phyloP scores from a whole-genome alignment of 139 green algal species.

The Mesotaenium endlicherianum region DNA sequence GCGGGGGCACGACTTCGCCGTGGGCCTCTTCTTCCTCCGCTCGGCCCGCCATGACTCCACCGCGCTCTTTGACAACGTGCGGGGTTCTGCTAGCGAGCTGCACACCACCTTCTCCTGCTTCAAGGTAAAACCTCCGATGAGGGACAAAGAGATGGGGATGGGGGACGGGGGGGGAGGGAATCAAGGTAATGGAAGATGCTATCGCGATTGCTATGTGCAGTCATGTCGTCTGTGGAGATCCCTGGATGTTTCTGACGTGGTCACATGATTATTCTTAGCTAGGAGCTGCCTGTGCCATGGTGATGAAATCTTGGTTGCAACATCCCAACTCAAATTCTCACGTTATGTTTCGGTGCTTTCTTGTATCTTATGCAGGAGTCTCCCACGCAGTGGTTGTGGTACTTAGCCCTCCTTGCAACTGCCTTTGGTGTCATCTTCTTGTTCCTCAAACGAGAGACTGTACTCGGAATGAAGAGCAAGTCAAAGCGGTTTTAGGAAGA shows the following conservation, averaged over 20 bases:
- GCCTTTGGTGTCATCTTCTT: conserved; percentile 5
- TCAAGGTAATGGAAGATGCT: not conserved
- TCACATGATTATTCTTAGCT: not conserved
- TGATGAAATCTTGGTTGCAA: not conserved
- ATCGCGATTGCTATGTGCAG: not conserved
- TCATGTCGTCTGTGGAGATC: not conserved
- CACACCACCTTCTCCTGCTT: conserved; percentile 22
- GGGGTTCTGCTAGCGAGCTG: not conserved
- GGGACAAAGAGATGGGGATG: not conserved
- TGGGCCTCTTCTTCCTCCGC: conserved; percentile 31
- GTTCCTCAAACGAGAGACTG: not conserved
- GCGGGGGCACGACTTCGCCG: conserved; percentile 10
- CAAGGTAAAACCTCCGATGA: not conserved
- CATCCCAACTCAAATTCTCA: not conserved
- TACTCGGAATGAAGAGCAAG: conserved; percentile 30
- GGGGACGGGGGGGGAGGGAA: not conserved
- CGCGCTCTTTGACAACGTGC: not conserved
- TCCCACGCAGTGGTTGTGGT: not conserved
- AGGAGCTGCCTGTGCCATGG: not conserved
- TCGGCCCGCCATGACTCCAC: conserved; percentile 25
- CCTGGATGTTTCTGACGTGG: not conserved
- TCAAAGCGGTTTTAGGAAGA: conserved; percentile 11
- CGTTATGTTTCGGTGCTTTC: not conserved
- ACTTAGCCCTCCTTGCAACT: not conserved
- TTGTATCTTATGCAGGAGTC: conserved; percentile 13